Base-by-base conservation (phyloP, 331 rosid species). In the Saraca asoca region DNA sequence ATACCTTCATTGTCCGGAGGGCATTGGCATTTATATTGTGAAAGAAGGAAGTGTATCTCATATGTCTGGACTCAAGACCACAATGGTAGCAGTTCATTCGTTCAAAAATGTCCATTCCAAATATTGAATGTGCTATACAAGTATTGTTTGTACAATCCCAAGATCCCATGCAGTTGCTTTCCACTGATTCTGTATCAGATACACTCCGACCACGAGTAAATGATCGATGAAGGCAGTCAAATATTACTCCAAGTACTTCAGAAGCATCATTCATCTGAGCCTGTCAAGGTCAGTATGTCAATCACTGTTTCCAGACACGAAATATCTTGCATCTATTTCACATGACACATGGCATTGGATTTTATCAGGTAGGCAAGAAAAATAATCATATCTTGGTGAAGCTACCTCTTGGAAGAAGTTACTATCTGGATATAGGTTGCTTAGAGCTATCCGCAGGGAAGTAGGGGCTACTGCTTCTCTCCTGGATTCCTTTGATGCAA, bases 221-320 rank as follows among this genome's bases (percentile, higher is more conserved):
- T 33, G 99, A 86, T 55, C 10, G 86, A 70, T 94, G 99, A 74
- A 94, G 93, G 86, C 99, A 86, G 67, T 86, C 85, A 87, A 90
- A 94, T 74, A 94, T 83, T 72, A 86, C 99, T 16, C 51, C 89
- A 70, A 94, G 78, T 12, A 94, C 99, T 84, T 94, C 99, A 67
- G 99, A 94, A 62, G 99, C 99, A 74, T 94, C 99, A 50, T 94
- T 94, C 99, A 94, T 94, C 79, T 94, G 97, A 76, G 85, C 96
- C 99, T 94, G 87, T 44, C 72, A 80, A 57, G 33, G 62, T 64
- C 62, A 61, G 24, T 43, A 53, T 51, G 51, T 82, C 71, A 82
- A 73, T 70, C 75, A 57, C 72, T 75, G 71, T 55, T 62, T 46
- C 37, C 39, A 73, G 66, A 77, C 59, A 39, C 39, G 72, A 68